phyloP scores from a whole-genome alignment of 495 filamentous ascomycete genomes.

The Monascus purpureus region DNA sequence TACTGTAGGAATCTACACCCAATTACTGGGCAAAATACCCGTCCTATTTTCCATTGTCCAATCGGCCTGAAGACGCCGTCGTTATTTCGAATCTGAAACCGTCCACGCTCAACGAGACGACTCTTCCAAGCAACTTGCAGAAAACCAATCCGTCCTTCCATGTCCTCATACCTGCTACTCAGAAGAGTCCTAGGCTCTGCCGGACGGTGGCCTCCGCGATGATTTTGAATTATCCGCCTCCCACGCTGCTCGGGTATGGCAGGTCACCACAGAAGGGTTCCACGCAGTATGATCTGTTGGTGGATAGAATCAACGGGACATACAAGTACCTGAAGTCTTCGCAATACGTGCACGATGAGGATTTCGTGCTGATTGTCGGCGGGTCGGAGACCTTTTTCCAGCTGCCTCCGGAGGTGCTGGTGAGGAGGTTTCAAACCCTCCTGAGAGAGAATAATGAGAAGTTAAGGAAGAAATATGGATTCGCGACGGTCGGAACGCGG shows the following conservation, averaged over 20 bases:
- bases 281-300: conserved; percentile 20
- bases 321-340: conserved; percentile 38
- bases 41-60: conserved; percentile 18
- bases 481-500: conserved; percentile 15
- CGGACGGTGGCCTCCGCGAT: conserved; percentile 46
- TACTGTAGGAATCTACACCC: conserved; percentile 14
- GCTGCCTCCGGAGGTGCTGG: conserved; percentile 42
- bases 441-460: conserved; percentile 34
- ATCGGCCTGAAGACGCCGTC: conserved; percentile 21
- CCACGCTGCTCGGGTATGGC: conserved; percentile 38
- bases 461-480: conserved; percentile 33
- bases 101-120: conserved; percentile 11
- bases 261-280: conserved; percentile 16
- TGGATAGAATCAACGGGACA: conserved; percentile 34
- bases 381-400: conserved; percentile 48
- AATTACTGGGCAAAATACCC: conserved; percentile 26
- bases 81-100: conserved; percentile 12
- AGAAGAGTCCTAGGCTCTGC: conserved; percentile 39
- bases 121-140: conserved; percentile 20
- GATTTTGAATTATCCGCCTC: conserved; percentile 46
- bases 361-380: conserved; percentile 47
- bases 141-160: conserved; percentile 46
- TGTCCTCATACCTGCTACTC: conserved; percentile 40
- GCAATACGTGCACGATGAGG: conserved; percentile 36
- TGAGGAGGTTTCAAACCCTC: conserved; percentile 39